phyloP scores from a whole-genome alignment of 257 asterid genomes.

The Rubia yunnanensis region DNA sequence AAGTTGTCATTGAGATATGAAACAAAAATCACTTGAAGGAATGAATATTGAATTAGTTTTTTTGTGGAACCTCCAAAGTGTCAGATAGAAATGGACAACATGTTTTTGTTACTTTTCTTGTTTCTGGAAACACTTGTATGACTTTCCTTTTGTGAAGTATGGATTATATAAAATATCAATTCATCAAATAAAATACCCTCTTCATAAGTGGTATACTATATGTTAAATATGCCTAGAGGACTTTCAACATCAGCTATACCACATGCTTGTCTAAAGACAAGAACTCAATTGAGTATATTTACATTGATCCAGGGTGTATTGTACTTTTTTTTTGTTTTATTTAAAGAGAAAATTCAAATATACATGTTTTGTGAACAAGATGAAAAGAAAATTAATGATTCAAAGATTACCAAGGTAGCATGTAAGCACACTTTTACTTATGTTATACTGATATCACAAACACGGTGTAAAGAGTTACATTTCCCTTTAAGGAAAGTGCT shows the following conservation, averaged over 20 bases:
- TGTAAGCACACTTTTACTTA: neutral
- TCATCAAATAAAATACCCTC: neutral
- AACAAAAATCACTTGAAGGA: neutral
- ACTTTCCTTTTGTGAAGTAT: neutral
- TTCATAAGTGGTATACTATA: neutral
- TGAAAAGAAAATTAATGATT: too few species aligned
- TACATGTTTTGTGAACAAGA: neutral
- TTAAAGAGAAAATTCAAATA: neutral
- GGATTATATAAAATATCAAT: neutral
- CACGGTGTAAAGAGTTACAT: neutral
- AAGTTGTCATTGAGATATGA: neutral
- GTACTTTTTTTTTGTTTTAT: neutral
- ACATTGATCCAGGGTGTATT: neutral
- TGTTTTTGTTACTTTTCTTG: neutral
- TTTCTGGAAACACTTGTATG: neutral
- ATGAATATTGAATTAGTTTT: neutral
- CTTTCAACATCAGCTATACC: neutral
- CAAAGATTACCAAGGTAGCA: neutral
- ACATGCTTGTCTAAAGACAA: neutral
- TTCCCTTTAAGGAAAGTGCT: neutral
- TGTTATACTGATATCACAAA: neutral
- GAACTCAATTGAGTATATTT: neutral
- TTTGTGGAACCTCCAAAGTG: neutral
- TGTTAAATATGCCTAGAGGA: neutral
- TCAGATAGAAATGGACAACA: neutral